Base-by-base conservation (phyloP, 179 eudicot species). In the Patellifolia procumbens region DNA sequence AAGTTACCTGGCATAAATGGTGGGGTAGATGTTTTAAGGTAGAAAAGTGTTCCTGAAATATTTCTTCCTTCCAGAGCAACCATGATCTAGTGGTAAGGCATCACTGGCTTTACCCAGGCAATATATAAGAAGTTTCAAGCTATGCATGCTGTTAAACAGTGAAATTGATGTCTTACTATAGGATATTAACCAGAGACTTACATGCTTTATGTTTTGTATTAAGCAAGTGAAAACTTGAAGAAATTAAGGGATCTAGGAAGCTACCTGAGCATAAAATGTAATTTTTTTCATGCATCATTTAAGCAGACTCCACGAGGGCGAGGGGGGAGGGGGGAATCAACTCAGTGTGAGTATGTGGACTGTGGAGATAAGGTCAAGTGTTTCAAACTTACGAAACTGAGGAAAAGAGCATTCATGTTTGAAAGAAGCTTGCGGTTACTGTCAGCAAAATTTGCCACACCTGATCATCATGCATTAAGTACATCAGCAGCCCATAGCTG, bases 371-470 rank as follows among this genome's bases (percentile, higher is more conserved):
- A 24, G 8, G 45, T 37, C n/a, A n/a, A n/a, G n/a, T 32, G 65
- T 72, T 64, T 64, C 69, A 20, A 71, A 67, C 97, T 87, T 89
- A 93, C 98, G 74, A 90, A 80, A 82, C 92, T 70, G 49, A 94
- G 92, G 29, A 93, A 79, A 76, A 94, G 71, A 24, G 97, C 96
- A 86, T 84, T 90, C 75, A 88, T 81, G 76, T 87, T 68, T 19
- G 97, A 89, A 83, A 92, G 80, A 85, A 89, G 86, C 84, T 91
- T 89, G 82, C 88, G 88, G 74, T 94, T 91, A 69, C 76, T 75
- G 84, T 94, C 98, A 78, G 85, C 85, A 81, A 87, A 85, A 32
- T 80, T 85, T 26, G 91, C 94, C 78, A 92, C 70, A 39, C 97
- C 98, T 94, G 86, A 76, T 83, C 77, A 81, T 43, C 45, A 64